Evolutionary conservation across 768 basidiomycete species (phyloP).

Genomic region (Russula ochroleuca): DNA sequence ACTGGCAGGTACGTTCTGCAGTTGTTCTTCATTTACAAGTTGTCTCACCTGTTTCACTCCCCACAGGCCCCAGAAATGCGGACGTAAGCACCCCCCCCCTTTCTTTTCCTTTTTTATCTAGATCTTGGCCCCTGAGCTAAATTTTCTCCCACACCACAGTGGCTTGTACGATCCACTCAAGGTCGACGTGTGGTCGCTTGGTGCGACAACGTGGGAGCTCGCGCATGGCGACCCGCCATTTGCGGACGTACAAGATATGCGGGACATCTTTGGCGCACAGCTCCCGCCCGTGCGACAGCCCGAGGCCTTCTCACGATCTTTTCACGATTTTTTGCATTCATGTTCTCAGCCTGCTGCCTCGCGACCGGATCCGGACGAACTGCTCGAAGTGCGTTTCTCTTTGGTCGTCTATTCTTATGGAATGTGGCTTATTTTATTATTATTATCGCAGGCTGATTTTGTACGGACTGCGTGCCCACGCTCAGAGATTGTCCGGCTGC

Average conservation of each 20-base stretch:
- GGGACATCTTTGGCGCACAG: slow-evolving; percentile 12
- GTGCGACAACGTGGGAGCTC: slow-evolving; percentile 28
- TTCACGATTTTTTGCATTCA: slow-evolving; percentile 28
- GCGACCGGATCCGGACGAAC: slow-evolving; percentile 27
- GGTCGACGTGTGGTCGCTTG: slow-evolving; percentile 29
- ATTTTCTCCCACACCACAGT: slow-evolving; percentile 1
- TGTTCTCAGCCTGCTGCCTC: slow-evolving; percentile 26
- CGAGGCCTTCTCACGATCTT: slow-evolving; percentile 24
- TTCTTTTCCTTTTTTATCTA: neutral
- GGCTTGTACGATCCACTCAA: slow-evolving; percentile 27
- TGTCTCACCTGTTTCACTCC: neutral
- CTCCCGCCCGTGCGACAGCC: slow-evolving; percentile 25
- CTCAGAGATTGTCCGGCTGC: slow-evolving; percentile 27
- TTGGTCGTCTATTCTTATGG: too few species aligned
- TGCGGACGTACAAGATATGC: slow-evolving; percentile 23
- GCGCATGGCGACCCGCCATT: slow-evolving; percentile 25
- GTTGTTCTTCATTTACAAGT: neutral
- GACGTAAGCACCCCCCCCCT: slow-evolving; percentile 43
- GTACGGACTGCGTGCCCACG: slow-evolving; percentile 27
- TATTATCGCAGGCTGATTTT: slow-evolving; percentile 17
- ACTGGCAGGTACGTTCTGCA: slow-evolving; percentile 61
- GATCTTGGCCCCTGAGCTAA: neutral
- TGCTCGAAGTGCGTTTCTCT: slow-evolving; percentile 24
- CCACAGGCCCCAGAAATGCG: slow-evolving; percentile 68
- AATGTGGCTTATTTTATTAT: neutral